Evolutionary conservation across 805 yeast species (phyloP), one percentile per base, ranked within the genome.

Genomic region (Pichia insulana): DNA sequence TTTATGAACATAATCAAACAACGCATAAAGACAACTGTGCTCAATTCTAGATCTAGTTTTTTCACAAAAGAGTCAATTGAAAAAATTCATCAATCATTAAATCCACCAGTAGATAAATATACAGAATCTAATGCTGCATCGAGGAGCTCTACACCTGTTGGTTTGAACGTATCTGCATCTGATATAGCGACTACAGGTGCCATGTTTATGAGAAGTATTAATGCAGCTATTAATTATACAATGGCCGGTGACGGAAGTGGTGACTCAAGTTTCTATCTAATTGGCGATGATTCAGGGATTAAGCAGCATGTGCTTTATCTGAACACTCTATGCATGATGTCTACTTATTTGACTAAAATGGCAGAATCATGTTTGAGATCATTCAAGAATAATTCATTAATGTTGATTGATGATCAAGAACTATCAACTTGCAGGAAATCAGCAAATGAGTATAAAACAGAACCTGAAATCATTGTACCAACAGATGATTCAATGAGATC

Each of bases 251-350:
- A 71, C 37, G 71, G 73, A 8, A 67, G 65, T 44, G 39, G 19
- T 18, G 50, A 43, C 10, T 37, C 31, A 7, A 28, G 15, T 8
- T 60, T 63, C 3, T 44, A 40, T 27, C 27, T 45, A n/a, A 39
- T 38, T 6, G 46, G 46, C 37, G 63, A 70, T 4, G 46, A 37
- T 15, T 43, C 41, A 13, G 48, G 43, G 19, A 58, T 84, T 13
- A 70, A 76, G 27, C 74, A 73, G 13, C 88, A 77, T 55, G 63
- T 87, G 33, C 64, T 84, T 1, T 74, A 81, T 45, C 64, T 88
- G 45, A 89, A 90, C 60, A 80, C 94, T 2, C 66, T 88, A 4
- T 76, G 81, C 10, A 63, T 80, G 34, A 78, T 83, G 19, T 70
- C 73, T 18, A 69, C 65, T 7, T 83, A 85, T 53, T 67, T 83